These are phyloP conservation scores for Tricholoma saponaceum DNA, from an alignment of 768 basidiomycete species.

Conservation along the genomic window DNA sequence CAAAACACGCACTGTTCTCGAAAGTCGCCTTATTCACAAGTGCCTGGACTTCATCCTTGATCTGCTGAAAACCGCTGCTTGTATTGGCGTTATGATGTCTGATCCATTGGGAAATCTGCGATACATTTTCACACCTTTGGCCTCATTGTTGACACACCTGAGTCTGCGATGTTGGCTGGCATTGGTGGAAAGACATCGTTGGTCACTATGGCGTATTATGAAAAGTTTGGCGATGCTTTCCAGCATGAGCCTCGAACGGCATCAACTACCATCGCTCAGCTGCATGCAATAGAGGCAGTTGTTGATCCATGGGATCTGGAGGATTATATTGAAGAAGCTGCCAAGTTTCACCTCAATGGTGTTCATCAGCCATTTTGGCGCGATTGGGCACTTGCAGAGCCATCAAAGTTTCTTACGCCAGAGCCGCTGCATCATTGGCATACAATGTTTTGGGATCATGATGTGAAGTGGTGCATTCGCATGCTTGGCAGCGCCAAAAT, in stretches of 20 bases:
- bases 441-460: slow-evolving; percentile 34
- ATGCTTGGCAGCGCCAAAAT: slow-evolving; percentile 27
- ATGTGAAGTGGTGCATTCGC: slow-evolving; percentile 24
- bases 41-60: slow-evolving; percentile 24
- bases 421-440: slow-evolving; percentile 37
- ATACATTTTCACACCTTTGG: slow-evolving; percentile 24
- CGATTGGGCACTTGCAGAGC: slow-evolving; percentile 29
- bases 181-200: slow-evolving; percentile 26
- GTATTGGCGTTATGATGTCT: slow-evolving; percentile 22
- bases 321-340: slow-evolving; percentile 16
- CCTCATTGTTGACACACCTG: slow-evolving; percentile 26
- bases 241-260: slow-evolving; percentile 20
- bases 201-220: slow-evolving; percentile 24
- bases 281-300: slow-evolving; percentile 6
- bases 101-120: slow-evolving; percentile 19
- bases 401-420: slow-evolving; percentile 27
- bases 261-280: slow-evolving; percentile 13
- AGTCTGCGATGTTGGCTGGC: slow-evolving; percentile 24
- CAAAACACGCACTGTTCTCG: slow-evolving; percentile 18
- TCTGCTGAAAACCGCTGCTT: slow-evolving; percentile 26
- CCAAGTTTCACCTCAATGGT: slow-evolving; percentile 18
- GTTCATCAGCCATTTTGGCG: slow-evolving; percentile 34
- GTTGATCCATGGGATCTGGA: slow-evolving; percentile 22
- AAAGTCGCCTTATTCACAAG: slow-evolving; percentile 21
- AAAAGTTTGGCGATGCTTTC: slow-evolving; percentile 26